Conservation (phyloP, 2,329 filamentous ascomycete species). For the Apiospora marii region DNA sequence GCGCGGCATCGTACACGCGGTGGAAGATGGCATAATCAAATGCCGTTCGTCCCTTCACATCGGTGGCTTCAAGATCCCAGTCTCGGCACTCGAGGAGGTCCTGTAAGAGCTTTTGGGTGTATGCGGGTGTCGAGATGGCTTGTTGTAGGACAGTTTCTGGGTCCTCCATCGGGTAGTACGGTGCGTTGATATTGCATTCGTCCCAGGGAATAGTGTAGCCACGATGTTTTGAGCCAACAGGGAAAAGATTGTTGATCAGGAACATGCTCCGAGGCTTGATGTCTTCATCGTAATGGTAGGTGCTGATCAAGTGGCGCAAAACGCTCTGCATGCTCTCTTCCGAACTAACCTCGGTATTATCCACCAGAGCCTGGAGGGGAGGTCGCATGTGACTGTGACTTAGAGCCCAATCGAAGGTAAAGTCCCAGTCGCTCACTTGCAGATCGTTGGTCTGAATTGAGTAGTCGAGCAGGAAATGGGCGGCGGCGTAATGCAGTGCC, state of each 20-base stretch:
- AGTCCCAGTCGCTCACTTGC: background rate
- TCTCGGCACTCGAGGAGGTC: too few relatives aligned
- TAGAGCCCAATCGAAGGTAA: background rate
- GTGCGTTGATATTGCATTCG: background rate
- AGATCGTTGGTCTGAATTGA: background rate
- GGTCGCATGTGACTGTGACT: background rate
- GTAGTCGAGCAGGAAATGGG: background rate
- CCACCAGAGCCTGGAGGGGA: background rate
- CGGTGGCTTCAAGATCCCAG: too few relatives aligned
- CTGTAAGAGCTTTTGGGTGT: too few relatives aligned
- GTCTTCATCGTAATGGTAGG: background rate
- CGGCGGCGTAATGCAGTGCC: background rate
- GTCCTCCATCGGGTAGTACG: background rate
- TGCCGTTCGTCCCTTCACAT: too few relatives aligned
- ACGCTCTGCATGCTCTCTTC: background rate
- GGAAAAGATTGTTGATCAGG: background rate
- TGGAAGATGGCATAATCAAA: too few relatives aligned
- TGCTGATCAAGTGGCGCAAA: background rate
- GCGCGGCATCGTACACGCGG: too few relatives aligned
- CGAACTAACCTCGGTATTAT: background rate
- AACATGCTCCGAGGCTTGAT: background rate
- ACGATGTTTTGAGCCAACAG: background rate
- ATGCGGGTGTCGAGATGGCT: too few relatives aligned
- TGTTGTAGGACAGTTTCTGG: too few relatives aligned
- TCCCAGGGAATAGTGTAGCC: background rate